These are phyloP conservation scores for Paralagenidium karlingii DNA, from an alignment of 352 stramenopile genomes.

Conservation along the genomic window DNA sequence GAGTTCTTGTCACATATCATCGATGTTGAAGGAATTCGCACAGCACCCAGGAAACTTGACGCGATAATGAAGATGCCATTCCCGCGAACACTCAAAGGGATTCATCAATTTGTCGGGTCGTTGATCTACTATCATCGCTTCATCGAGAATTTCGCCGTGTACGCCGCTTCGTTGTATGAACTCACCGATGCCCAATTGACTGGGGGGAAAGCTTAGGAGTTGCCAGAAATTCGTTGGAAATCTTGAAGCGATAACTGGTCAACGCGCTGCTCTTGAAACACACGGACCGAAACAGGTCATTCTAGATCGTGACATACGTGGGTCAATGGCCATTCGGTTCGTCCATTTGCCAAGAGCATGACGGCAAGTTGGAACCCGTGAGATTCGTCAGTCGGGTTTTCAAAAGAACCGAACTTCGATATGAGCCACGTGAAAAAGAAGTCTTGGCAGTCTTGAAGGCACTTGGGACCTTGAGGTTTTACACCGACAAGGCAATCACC, in stretches of 20 bases:
- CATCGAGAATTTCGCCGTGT: conserved; percentile 4
- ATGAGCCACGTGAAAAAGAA: conserved; percentile 3
- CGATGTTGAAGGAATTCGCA: not conserved
- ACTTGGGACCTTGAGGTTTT: no score
- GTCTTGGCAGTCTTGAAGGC: no score
- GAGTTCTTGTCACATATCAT: not conserved
- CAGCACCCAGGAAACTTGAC: conserved; percentile 1
- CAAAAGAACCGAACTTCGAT: conserved; percentile 6
- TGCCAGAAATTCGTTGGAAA: no score
- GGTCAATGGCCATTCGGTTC: conserved; percentile 4
- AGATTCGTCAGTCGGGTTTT: conserved; percentile 7
- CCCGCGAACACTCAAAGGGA: not conserved
- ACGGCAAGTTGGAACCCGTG: conserved; percentile 2
- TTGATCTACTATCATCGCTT: not conserved
- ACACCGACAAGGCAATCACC: conserved; percentile 2
- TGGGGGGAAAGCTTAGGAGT: no score
- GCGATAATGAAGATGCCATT: not conserved
- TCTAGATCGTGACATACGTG: conserved; percentile 3
- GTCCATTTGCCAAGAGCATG: conserved; percentile 3
- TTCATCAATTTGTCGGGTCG: conserved; percentile 5
- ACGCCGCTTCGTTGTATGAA: conserved; percentile 3
- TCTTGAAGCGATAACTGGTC: not conserved
- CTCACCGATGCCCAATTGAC: not conserved
- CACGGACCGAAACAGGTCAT: conserved; percentile 1
- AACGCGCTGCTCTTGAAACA: not conserved